Evolutionary conservation across 345 rosid species (phyloP), one percentile per base, ranked within the genome.

Genomic region (Viola odorata): DNA sequence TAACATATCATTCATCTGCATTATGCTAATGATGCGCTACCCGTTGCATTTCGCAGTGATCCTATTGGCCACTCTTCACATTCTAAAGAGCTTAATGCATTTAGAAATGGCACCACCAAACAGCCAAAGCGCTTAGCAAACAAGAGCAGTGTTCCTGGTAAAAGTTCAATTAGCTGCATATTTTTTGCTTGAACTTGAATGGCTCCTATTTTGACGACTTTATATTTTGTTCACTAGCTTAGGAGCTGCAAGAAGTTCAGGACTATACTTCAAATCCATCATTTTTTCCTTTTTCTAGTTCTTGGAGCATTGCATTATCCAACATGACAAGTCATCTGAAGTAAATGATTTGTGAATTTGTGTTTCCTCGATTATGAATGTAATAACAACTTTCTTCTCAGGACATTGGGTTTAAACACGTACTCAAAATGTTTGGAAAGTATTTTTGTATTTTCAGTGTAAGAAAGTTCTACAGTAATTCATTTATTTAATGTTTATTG

Each of bases 121-220:
- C 62, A 53, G 72, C 70, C 54, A 15, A 69, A 73, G 65, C 36
- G 56, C 45, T 63, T 60, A 58, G 53, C 63, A 36, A 73, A 71
- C 62, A 73, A 60, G 69, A 76, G 70, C 61, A 71, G 12, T 9
- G 47, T 62, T 58, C 53, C 77, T 62, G 89, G 92, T 83, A 76
- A 1, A 73, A 62, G 14, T 62, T 48, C 15, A 65, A 40, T 49
- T 62, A 51, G 16, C 50, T 55, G 23, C 53, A 37, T 63, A 11
- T 61, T 62, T 62, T 23, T 12, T n/a, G 37, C 40, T 14, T 13
- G 55, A 16, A 23, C 32, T 42, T 10, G 44, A 32, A 7, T 12
- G 6, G 39, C 47, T 38, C n/a, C 12, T 49, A 16, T 57, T 23
- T 41, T 57, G 39, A 12, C 15, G 11, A 42, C 3, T 15, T 10